These are phyloP conservation scores for Tuber aestivum DNA, from an alignment of 495 filamentous ascomycete species.

Conservation along the genomic window DNA sequence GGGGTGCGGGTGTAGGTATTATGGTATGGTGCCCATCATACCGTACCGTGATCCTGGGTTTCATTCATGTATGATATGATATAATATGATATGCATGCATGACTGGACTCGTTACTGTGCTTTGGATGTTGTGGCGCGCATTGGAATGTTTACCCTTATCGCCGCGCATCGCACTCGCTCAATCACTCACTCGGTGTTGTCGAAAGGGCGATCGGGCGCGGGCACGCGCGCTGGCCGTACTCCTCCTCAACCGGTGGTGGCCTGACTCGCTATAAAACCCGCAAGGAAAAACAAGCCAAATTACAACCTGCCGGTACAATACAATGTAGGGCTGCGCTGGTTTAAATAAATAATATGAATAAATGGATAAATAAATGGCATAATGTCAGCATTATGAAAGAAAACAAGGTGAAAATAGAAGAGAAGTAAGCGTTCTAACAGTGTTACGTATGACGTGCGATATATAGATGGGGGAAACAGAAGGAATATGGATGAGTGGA, in stretches of 20 bases:
- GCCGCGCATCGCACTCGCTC: too few species aligned
- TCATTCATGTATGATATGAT: too few species aligned
- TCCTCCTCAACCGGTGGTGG: not conserved
- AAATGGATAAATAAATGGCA: not conserved
- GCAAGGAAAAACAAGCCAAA: not conserved
- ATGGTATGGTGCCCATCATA: too few species aligned
- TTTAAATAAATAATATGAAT: not conserved
- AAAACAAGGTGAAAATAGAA: not conserved
- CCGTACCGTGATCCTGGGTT: too few species aligned
- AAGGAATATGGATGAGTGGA: not conserved
- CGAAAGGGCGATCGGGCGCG: too few species aligned
- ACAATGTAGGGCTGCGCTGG: not conserved
- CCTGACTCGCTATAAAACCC: not conserved
- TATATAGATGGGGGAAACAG: not conserved
- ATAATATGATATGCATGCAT: too few species aligned
- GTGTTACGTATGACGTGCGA: not conserved
- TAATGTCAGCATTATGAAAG: not conserved
- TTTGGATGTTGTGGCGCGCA: too few species aligned
- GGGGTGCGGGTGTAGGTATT: too few species aligned
- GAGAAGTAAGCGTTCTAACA: not conserved
- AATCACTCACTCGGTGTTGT: too few species aligned
- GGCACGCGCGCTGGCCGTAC: too few species aligned
- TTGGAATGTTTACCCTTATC: too few species aligned
- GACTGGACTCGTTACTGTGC: too few species aligned
- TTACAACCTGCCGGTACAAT: not conserved